Percentiles rank a stretch among this genome's conserved stretches.
Evolutionary conservation across 306 rosid genomes (phyloP).

Genomic region (Fragaria ananassa): DNA sequence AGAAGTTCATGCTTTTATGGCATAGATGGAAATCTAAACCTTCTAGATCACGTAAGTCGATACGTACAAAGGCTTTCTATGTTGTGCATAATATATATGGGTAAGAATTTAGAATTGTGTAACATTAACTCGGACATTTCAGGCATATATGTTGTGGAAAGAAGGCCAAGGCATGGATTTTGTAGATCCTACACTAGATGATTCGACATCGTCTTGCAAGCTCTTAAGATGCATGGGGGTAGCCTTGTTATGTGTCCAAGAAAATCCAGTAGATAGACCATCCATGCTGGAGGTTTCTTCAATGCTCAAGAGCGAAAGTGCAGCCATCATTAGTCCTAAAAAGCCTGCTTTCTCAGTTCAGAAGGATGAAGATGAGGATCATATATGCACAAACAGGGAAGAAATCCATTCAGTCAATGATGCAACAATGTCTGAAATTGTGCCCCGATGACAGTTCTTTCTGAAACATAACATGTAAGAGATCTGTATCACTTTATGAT

Average conservation of each 20-base stretch:
- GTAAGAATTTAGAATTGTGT: too few relatives aligned
- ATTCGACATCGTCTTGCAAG: slow-evolving; percentile 26
- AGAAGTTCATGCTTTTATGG: too few relatives aligned
- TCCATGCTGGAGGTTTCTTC: slow-evolving; percentile 32
- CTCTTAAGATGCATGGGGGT: slow-evolving; percentile 32
- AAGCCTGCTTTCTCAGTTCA: slow-evolving; percentile 28
- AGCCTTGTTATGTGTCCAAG: slow-evolving; percentile 36
- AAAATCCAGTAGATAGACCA: slow-evolving; percentile 35
- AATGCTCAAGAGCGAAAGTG: slow-evolving; percentile 32
- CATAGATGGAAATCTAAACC: too few relatives aligned
- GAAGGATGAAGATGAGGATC: neutral
- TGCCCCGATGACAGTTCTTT: neutral
- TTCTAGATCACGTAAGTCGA: too few relatives aligned
- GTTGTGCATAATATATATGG: too few relatives aligned
- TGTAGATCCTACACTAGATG: slow-evolving; percentile 32
- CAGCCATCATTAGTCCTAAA: slow-evolving; percentile 8
- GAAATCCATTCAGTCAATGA: slow-evolving; percentile 5
- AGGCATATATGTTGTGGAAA: too few relatives aligned
- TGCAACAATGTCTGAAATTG: neutral
- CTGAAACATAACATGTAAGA: neutral
- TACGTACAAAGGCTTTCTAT: too few relatives aligned
- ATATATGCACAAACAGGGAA: neutral
- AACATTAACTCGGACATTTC: too few relatives aligned
- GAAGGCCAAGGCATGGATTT: slow-evolving; percentile 9
- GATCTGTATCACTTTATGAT: neutral